These are phyloP conservation scores for Penicillium waksmanii DNA, from an alignment of 495 filamentous ascomycete genomes.

Conservation along the genomic window DNA sequence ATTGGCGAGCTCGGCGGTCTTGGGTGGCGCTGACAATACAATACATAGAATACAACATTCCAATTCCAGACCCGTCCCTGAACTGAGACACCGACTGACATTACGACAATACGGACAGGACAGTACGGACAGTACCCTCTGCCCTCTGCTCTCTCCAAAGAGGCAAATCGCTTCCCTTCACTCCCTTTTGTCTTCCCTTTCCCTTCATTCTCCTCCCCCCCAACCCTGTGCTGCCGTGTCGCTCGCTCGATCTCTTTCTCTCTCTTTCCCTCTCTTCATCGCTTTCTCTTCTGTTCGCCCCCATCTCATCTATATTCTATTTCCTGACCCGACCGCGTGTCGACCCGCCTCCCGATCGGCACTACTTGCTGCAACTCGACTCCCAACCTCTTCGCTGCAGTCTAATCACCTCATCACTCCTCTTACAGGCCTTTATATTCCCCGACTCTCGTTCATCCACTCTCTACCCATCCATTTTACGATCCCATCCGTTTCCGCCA, in stretches of 20 bases:
- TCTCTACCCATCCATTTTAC: background rate
- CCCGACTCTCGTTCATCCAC: background rate
- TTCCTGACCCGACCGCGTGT: background rate
- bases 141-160: background rate
- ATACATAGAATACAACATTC: background rate
- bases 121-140: background rate
- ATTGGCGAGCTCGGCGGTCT: background rate
- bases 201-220: background rate
- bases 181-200: background rate
- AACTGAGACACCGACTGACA: background rate
- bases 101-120: too few relatives aligned
- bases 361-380: slow-evolving; percentile 2
- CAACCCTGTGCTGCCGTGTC: background rate
- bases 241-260: background rate
- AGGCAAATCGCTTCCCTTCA: slow-evolving; percentile 4
- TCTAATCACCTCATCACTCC: background rate
- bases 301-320: background rate
- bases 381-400: background rate
- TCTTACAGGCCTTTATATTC: background rate
- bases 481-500: background rate
- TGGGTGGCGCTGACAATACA: background rate
- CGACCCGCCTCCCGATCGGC: slow-evolving; percentile 6
- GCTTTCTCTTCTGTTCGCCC: background rate
- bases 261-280: background rate
- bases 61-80: background rate